phyloP scores from a whole-genome alignment of 768 basidiomycete genomes.

The Coprinopsis strossmayeri region DNA sequence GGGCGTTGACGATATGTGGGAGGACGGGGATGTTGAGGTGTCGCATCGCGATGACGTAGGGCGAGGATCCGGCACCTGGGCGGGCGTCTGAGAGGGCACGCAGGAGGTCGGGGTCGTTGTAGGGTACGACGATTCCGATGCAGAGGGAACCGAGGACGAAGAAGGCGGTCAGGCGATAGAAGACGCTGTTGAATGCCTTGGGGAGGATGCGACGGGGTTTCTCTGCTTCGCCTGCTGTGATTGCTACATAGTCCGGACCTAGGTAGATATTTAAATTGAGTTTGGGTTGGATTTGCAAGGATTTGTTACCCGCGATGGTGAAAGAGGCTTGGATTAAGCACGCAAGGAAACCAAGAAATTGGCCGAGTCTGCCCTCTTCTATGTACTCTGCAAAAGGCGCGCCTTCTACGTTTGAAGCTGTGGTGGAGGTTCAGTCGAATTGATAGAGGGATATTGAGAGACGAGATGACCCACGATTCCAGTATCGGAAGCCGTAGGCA shows the following conservation, averaged over 20 bases:
- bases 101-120: constrained; percentile 53
- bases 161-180: constrained; percentile 74
- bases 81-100: constrained; percentile 48
- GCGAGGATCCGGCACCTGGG: constrained; percentile 56
- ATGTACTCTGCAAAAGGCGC: constrained; percentile 55
- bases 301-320: constrained; percentile 35
- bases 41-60: constrained; percentile 82
- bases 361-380: constrained; percentile 45
- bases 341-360: constrained; percentile 57
- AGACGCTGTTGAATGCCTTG: constrained; percentile 67
- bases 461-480: constrained; percentile 32
- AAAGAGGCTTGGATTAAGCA: constrained; percentile 58
- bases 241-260: constrained; percentile 47
- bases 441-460: background rate
- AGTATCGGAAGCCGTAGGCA: constrained; percentile 47
- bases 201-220: constrained; percentile 67
- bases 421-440: background rate
- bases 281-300: background rate
- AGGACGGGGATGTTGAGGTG: constrained; percentile 59
- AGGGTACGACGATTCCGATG: constrained; percentile 75
- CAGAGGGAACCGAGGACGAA: constrained; percentile 69
- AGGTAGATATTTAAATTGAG: background rate
- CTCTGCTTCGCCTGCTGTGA: constrained; percentile 67
- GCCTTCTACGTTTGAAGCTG: constrained; percentile 38
- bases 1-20: constrained; percentile 67